Conservation (phyloP, 257 asterid species). For the Dorcoceras hygrometricum region DNA sequence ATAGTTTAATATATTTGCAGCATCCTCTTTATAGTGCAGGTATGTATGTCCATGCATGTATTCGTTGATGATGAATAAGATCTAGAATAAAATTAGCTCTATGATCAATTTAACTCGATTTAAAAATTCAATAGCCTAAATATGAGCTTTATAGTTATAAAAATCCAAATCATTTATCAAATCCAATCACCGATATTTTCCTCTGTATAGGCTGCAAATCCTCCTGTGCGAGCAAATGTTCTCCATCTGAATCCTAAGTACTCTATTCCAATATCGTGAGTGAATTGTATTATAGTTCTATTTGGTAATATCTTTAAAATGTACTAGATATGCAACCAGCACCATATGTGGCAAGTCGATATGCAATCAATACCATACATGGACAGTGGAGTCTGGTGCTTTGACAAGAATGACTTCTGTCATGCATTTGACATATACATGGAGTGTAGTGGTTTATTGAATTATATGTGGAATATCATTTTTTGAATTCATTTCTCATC, state of each 20-base stretch:
- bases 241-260: constrained; percentile 61
- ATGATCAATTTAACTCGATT: neutral
- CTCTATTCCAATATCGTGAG: constrained; percentile 85
- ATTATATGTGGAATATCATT: neutral
- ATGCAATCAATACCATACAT: neutral
- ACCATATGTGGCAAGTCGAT: neutral
- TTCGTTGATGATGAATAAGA: neutral
- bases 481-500: neutral
- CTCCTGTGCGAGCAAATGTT: constrained; percentile 90
- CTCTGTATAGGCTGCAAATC: constrained; percentile 63
- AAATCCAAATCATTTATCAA: neutral
- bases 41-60: neutral
- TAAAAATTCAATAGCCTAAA: neutral
- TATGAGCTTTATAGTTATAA: neutral
- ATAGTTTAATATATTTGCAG: too few relatives aligned
- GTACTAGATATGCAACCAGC: neutral
- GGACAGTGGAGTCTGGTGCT: neutral
- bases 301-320: neutral
- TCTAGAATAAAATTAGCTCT: neutral
- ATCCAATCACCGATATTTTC: constrained; percentile 17
- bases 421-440: neutral
- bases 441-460: neutral
- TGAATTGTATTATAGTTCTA: constrained; percentile 15
- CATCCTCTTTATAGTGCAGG: neutral
- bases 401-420: neutral